Evolutionary conservation across 1,284 basidiomycete genomes (phyloP).

Genomic region (Trichosporon sp.): DNA sequence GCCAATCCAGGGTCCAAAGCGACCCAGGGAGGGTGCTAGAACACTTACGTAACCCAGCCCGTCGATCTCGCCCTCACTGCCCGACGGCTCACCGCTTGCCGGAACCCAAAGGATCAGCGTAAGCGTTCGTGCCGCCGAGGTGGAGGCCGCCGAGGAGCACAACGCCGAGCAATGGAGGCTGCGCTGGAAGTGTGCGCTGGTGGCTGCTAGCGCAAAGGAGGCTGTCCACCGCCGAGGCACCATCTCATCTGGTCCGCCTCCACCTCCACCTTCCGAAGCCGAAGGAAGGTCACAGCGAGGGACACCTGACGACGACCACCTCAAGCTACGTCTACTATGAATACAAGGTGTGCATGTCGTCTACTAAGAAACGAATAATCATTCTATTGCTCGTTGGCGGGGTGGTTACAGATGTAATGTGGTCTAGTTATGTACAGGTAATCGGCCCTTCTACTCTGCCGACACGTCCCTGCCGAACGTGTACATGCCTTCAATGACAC

Average conservation of each 20-base stretch:
- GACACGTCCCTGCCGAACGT: slow-evolving; percentile 32
- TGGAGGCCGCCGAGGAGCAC: neutral
- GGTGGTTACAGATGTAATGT: neutral
- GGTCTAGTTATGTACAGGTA: neutral
- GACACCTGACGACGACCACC: neutral
- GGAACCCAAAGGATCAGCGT: neutral
- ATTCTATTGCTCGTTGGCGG: neutral
- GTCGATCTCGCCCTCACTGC: neutral
- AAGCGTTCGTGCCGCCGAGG: neutral
- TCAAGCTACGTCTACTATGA: neutral
- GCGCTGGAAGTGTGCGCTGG: neutral
- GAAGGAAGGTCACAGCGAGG: neutral
- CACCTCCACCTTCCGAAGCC: neutral
- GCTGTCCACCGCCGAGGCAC: neutral
- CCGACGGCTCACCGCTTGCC: neutral
- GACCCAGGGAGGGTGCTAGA: neutral
- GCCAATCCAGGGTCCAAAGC: neutral
- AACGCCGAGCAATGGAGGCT: neutral
- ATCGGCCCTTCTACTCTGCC: slow-evolving; percentile 21
- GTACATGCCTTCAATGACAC: slow-evolving; percentile 45
- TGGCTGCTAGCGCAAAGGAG: neutral
- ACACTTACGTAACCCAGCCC: neutral
- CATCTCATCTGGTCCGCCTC: neutral
- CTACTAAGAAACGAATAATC: neutral
- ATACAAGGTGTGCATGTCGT: neutral